Evolutionary conservation across 768 basidiomycete species (phyloP).

Genomic region (Sarcodon sp.): DNA sequence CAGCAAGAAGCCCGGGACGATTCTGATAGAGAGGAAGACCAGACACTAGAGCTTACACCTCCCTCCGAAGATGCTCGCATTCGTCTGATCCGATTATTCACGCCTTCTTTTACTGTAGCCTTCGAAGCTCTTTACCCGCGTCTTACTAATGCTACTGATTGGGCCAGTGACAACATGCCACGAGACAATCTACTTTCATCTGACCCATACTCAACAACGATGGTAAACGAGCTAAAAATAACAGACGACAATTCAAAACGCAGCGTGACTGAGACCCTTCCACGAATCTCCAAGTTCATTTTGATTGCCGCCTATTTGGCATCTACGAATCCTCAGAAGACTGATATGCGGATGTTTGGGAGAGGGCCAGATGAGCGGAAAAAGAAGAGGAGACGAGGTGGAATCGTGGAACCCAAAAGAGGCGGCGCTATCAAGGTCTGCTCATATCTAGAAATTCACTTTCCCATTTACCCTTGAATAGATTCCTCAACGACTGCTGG

Average conservation of each 20-base stretch:
- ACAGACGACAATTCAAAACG: background rate
- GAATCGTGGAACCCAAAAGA: slow-evolving; percentile 13
- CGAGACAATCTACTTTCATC: slow-evolving; percentile 24
- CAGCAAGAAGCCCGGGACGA: slow-evolving; percentile 9
- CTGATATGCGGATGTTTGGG: slow-evolving; percentile 76
- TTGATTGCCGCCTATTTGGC: slow-evolving; percentile 70
- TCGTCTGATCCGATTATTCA: slow-evolving; percentile 52
- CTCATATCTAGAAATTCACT: background rate
- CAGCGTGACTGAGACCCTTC: slow-evolving; percentile 25
- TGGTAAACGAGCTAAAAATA: background rate
- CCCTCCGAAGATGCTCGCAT: slow-evolving; percentile 51
- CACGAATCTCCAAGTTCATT: slow-evolving; percentile 63
- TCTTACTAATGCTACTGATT: slow-evolving; percentile 46
- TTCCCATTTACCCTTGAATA: slow-evolving; percentile 11
- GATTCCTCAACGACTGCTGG: slow-evolving; percentile 69
- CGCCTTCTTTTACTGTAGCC: slow-evolving; percentile 44
- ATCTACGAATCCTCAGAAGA: slow-evolving; percentile 73
- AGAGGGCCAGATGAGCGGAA: slow-evolving; percentile 56
- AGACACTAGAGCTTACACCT: slow-evolving; percentile 15
- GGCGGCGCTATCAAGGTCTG: slow-evolving; percentile 14
- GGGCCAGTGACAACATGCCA: slow-evolving; percentile 42
- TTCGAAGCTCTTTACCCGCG: slow-evolving; percentile 62
- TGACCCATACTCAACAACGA: background rate
- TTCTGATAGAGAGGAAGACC: slow-evolving; percentile 6
- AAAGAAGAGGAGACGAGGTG: slow-evolving; percentile 31